Evolutionary conservation across 2,329 filamentous ascomycete genomes (phyloP), one percentile per base, ranked within the genome.

Genomic region (Phyllosticta citribraziliensis): DNA sequence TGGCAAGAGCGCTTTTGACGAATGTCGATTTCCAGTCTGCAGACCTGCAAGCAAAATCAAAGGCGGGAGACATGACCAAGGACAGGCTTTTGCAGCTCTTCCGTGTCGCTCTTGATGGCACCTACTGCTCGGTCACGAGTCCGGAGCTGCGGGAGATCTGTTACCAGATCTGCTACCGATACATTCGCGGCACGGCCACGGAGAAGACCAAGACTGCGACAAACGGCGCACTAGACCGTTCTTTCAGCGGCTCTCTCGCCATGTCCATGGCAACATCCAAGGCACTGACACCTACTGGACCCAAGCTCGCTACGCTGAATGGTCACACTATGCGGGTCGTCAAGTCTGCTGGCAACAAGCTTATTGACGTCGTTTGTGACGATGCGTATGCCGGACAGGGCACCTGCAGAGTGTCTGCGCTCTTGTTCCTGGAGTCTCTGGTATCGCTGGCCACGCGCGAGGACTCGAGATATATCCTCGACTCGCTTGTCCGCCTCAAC

Each of bases 81-180:
- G 93, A 97, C 71, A 90, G 94, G 69, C 81, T 97, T 0, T 92
- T 91, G 70, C 88, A 96, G 70, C 82, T 97, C 3, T 97, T 99
- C 79, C 89, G 96, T 64, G 84, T 91, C 50, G 92, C 89, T 64
- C 79, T 97, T 14, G 83, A 87, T 67, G 90, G 91, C 5, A 88
- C 96, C 60, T 84, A 87, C 65, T 86, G 88, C 64, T 87, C 88
- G 69, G 82, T 86, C 1, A 86, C 87, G 4, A 86, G 84, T 58
- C 78, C 88, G 17, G 81, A 85, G 60, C 78, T 99, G 50, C 86
- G 94, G 57, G 86, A 94, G 62, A 82, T 89, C 22, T 93, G 96
- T 74, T 99, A 97, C 73, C 88, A 88, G 68, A 96, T 96, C 67
- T 92, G 89, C 76, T 93, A 92, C 72, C 85, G 89, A 20, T 96